Base-by-base conservation (phyloP, 345 rosid genomes). In the Atalantia buxifolia region DNA sequence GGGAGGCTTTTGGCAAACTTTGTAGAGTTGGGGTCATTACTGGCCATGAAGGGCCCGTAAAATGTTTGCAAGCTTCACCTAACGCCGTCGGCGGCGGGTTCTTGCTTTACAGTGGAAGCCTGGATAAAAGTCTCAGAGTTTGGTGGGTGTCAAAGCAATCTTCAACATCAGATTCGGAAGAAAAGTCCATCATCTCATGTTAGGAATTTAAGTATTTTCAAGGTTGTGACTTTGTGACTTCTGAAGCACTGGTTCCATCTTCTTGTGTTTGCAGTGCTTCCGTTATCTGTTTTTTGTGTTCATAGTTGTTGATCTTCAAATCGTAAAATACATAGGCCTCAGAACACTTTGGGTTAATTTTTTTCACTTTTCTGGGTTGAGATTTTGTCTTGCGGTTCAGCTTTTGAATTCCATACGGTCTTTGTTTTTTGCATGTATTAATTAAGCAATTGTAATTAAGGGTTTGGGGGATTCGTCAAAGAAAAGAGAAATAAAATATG, bases 11-110 rank as follows among this genome's bases (percentile, higher is more conserved):
- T 27, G 91, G 88, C 5, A 80, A 79, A 68, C 85, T 94, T 2
- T 65, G 79, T 67, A 91, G 86, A 69, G 73, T 92, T 6, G 91
- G 95, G 35, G 81, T 82, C 67, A 87, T 96, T 18, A 85, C 64
- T 42, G 99, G 99, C 0, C 99, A 96, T 77, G 87, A 84, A 53
- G 99, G 95, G 33, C 98, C 99, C 1, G 95, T 96, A 14, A 96
- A 92, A 85, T 96, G 99, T 72, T 79, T 96, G 86, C 98, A 96
- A 31, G 98, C 90, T 18, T 93, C 91, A 33, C 82, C 87, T 1
- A 77, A 82, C 7, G 79, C 82, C 36, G 87, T 86, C 27, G 98
- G 90, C 57, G 83, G 80, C 72, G 91, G 94, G 40, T 94, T 96
- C 88, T 83, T 92, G 87, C 90, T 97, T 79, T 97, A 97, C 69